These are phyloP conservation scores for Coemansia brasiliensis DNA, from an alignment of 192 early-diverging fungal species.

Conservation along the genomic window DNA sequence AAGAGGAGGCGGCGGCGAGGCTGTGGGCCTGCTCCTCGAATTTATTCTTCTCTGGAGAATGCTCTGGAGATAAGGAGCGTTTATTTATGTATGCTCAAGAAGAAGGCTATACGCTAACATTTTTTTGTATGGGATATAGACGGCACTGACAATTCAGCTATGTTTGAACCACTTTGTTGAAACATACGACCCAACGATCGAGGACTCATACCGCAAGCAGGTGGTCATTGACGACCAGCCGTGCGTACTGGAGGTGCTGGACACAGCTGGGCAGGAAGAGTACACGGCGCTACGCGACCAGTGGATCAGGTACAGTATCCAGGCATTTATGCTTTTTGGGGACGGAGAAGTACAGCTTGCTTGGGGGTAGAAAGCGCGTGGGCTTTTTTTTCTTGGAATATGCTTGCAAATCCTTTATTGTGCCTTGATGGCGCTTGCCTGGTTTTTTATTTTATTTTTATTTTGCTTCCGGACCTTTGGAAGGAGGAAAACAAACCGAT, in stretches of 20 bases:
- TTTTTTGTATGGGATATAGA: constrained; percentile 46
- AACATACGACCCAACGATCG: constrained; percentile 98
- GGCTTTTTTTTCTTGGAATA: not conserved
- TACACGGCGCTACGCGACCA: constrained; percentile 78
- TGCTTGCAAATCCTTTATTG: constrained; percentile 14
- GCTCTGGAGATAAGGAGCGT: no score
- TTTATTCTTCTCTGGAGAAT: no score
- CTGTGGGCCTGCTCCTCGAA: no score
- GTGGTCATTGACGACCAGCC: constrained; percentile 96
- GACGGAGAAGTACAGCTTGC: not conserved
- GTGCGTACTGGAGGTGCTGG: constrained; percentile 95
- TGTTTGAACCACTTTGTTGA: constrained; percentile 68
- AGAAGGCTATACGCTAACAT: not conserved
- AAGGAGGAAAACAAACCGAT: not conserved
- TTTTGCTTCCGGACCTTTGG: constrained; percentile 14
- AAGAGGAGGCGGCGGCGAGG: not conserved
- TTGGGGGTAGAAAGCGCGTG: not conserved
- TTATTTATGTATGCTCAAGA: no score
- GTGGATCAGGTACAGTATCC: constrained; percentile 67
- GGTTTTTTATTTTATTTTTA: constrained; percentile 12
- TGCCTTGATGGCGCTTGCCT: constrained; percentile 5
- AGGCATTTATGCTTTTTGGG: not conserved
- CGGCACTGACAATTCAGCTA: constrained; percentile 66
- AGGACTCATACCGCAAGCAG: constrained; percentile 97
- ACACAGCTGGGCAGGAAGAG: constrained; percentile 91